Base-by-base conservation (phyloP, 352 stramenopile species). In the Phytopythium vexans region DNA sequence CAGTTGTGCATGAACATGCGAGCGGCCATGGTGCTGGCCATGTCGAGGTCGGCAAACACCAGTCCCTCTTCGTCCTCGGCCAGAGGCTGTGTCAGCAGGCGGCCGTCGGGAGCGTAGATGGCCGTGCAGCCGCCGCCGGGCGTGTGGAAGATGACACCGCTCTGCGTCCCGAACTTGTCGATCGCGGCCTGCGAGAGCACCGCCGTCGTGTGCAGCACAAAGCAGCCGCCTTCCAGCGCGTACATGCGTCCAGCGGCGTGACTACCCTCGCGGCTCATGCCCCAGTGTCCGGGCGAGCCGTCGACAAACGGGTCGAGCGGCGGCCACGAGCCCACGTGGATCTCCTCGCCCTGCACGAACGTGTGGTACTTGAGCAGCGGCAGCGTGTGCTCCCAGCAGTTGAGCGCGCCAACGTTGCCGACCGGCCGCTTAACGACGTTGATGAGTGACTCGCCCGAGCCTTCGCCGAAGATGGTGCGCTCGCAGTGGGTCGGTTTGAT, bases 311-410 rank as follows among this genome's bases (percentile, higher is more conserved):
- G 50, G 3, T 67, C 54, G 39, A 59, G n/a, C 32, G 50, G n/a
- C n/a, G 60, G 60, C 54, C 54, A 63, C 33, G 45, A 49, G 6
- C 54, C 36, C 27, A 67, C 60, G 40, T 67, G 54, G 45, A 67
- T 63, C 46, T 56, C 40, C 21, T 67, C 54, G 16, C 39, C 49
- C 54, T 67, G 60, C 44, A 49, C 9, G 50, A 60, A 67, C 27
- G 45, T 63, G 49, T 67, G 60, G 41, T 67, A 67, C 45, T 67
- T 67, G 15, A 67, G 49, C 49, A 67, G 55, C 31, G 49, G 60
- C 16, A 54, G 54, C 14, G 45, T 36, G 40, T 63, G 49, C 41
- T 63, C 50, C 49, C 60, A 67, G 54, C 60, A 67, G 21, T 62
- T 62, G 21, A 63, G 50, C 35, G 49, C 60, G 31, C 60, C 54